Conservation (phyloP, 2,329 filamentous ascomycete species). For the Exserohilum rostratum region DNA sequence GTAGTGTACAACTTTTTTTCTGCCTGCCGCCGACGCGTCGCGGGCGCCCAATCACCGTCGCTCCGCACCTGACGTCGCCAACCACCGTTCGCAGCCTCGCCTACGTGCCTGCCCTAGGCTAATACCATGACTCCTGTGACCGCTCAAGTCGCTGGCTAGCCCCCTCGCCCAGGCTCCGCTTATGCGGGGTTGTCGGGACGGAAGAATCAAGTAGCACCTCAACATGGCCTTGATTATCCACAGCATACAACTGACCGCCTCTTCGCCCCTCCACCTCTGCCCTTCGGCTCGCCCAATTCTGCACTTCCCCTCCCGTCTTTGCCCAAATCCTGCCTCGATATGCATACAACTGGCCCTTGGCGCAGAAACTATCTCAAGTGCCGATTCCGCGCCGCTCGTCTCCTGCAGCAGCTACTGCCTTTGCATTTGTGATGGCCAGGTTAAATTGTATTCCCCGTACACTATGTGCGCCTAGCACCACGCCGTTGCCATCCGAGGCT, state of each 20-base stretch:
- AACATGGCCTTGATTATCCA: slow-evolving; percentile 4
- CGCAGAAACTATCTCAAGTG: too few species aligned
- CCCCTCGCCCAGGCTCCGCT: slow-evolving; percentile 6
- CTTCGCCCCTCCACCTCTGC: slow-evolving; percentile 3
- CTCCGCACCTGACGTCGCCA: background rate
- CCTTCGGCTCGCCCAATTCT: too few species aligned
- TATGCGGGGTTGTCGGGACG: slow-evolving; percentile 2
- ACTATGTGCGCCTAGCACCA: too few species aligned
- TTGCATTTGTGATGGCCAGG: too few species aligned
- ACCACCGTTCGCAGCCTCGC: background rate
- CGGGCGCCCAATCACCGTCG: background rate
- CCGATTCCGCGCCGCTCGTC: too few species aligned
- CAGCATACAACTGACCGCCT: slow-evolving; percentile 8
- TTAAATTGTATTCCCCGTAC: too few species aligned
- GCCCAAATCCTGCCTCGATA: too few species aligned
- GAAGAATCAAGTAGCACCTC: slow-evolving; percentile 10
- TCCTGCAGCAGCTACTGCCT: too few species aligned
- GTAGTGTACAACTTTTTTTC: too few species aligned
- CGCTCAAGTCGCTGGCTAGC: background rate
- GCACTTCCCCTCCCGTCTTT: too few species aligned
- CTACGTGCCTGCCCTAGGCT: background rate
- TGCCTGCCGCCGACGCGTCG: background rate
- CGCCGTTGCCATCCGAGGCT: too few species aligned
- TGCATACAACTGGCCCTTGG: too few species aligned
- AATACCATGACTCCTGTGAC: background rate